These are phyloP conservation scores for Phyllostachys edulis DNA, from an alignment of 176 grass and related monocot genomes.

Conservation along the genomic window DNA sequence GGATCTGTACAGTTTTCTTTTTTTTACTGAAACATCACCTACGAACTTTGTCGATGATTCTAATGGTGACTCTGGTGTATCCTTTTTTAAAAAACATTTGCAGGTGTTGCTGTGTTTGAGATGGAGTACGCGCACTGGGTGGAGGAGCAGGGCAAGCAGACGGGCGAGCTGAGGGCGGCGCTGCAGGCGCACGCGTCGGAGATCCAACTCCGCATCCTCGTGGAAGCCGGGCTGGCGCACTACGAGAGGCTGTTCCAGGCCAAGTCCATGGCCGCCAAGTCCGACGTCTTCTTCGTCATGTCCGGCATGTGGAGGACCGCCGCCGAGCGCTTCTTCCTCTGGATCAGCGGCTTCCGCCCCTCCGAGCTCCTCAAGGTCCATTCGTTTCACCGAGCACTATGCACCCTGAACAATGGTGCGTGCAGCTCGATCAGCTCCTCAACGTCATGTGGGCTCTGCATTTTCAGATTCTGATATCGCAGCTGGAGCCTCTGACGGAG, in stretches of 20 bases:
- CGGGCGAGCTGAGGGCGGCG: conserved; percentile 45
- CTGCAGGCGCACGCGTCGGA: conserved; percentile 46
- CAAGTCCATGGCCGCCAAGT: conserved; percentile 42
- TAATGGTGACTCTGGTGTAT: background rate
- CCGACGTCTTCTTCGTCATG: conserved; percentile 72
- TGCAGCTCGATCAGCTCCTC: background rate
- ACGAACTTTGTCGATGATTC: background rate
- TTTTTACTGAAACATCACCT: background rate
- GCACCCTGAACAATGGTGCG: background rate
- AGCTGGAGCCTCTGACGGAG: conserved; percentile 54
- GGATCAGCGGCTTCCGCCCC: conserved; percentile 74
- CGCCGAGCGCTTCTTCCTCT: conserved; percentile 70
- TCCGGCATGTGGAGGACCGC: conserved; percentile 69
- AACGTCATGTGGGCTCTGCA: background rate
- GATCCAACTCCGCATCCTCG: conserved; percentile 39
- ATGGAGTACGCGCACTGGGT: conserved; percentile 69
- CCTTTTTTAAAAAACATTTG: background rate
- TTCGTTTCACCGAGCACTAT: background rate
- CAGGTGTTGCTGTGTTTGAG: conserved; percentile 58
- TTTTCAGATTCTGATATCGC: conserved; percentile 46
- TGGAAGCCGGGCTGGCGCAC: conserved; percentile 52
- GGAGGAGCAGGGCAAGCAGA: conserved; percentile 58
- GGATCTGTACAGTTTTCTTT: background rate
- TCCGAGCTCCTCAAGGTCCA: conserved; percentile 68
- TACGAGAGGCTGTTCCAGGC: conserved; percentile 62